These are phyloP conservation scores for Talaromyces ruber DNA, from an alignment of 495 filamentous ascomycete species.

Conservation along the genomic window DNA sequence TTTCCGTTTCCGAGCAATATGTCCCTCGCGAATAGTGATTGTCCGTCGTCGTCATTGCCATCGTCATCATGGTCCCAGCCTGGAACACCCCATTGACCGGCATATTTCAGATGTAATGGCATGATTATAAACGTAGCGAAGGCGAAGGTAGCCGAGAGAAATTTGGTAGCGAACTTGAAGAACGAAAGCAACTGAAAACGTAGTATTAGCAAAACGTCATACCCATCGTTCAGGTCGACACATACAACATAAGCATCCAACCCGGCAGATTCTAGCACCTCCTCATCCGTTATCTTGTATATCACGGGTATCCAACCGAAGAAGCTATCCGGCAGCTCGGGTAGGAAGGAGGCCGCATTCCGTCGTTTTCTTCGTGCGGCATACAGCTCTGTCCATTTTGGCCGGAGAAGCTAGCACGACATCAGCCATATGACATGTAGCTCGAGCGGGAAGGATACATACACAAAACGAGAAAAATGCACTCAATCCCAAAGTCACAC, in stretches of 20 bases:
- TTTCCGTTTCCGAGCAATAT: slow-evolving; percentile 7
- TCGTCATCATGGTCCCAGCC: slow-evolving; percentile 22
- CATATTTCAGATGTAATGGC: slow-evolving; percentile 71
- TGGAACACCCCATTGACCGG: slow-evolving; percentile 36
- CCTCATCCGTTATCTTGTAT: slow-evolving; percentile 80
- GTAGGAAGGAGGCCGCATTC: slow-evolving; percentile 62
- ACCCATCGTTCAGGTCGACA: slow-evolving; percentile 9
- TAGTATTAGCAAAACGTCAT: background rate
- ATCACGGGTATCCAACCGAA: slow-evolving; percentile 92
- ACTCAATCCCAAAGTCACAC: slow-evolving; percentile 43
- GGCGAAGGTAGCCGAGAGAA: slow-evolving; percentile 69
- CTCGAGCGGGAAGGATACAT: slow-evolving; percentile 1
- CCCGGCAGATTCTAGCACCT: slow-evolving; percentile 83
- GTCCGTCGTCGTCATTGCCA: slow-evolving; percentile 12
- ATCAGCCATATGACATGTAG: background rate
- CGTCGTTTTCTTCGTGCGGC: slow-evolving; percentile 72
- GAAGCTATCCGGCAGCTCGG: slow-evolving; percentile 75
- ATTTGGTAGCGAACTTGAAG: slow-evolving; percentile 86
- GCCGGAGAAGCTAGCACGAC: slow-evolving; percentile 56
- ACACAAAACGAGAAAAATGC: slow-evolving; percentile 61
- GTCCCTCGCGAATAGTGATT: slow-evolving; percentile 8
- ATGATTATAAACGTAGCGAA: slow-evolving; percentile 73
- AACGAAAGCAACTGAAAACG: slow-evolving; percentile 70
- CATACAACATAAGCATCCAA: slow-evolving; percentile 90
- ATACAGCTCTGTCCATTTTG: slow-evolving; percentile 89